Conservation (phyloP, 192 early-diverging fungal genomes). For the Backusella australiensis region DNA sequence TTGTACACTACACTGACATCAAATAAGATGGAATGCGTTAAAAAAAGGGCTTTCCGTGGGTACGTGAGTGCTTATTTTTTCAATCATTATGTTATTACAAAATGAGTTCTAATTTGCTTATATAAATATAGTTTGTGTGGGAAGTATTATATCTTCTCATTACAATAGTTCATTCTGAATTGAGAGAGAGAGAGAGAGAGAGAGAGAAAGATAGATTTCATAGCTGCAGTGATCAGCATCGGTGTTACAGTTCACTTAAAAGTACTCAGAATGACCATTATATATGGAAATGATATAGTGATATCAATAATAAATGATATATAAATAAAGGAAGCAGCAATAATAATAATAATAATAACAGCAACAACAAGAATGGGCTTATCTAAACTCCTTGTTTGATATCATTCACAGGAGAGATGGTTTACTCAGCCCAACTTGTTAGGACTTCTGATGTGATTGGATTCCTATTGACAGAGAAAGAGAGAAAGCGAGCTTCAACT, state of each 20-base stretch:
- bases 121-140: neutral
- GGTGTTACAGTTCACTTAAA: too few relatives aligned
- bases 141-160: neutral
- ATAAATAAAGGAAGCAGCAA: neutral
- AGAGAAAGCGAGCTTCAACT: neutral
- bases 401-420: neutral
- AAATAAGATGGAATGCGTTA: too few relatives aligned
- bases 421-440: neutral
- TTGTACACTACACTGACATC: too few relatives aligned
- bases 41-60: too few relatives aligned
- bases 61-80: too few relatives aligned
- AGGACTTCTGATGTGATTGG: neutral
- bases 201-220: neutral
- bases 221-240: neutral
- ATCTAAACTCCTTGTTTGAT: neutral
- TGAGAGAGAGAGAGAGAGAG: too few relatives aligned
- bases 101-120: too few relatives aligned
- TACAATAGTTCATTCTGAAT: too few relatives aligned
- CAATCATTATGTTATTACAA: too few relatives aligned
- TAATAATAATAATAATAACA: too few relatives aligned
- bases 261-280: too few relatives aligned
- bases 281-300: too few relatives aligned
- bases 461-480: neutral
- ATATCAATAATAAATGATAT: neutral
- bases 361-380: neutral